Conservation (phyloP, 2,329 filamentous ascomycete genomes). For the Ceratocystiopsis minuta region DNA sequence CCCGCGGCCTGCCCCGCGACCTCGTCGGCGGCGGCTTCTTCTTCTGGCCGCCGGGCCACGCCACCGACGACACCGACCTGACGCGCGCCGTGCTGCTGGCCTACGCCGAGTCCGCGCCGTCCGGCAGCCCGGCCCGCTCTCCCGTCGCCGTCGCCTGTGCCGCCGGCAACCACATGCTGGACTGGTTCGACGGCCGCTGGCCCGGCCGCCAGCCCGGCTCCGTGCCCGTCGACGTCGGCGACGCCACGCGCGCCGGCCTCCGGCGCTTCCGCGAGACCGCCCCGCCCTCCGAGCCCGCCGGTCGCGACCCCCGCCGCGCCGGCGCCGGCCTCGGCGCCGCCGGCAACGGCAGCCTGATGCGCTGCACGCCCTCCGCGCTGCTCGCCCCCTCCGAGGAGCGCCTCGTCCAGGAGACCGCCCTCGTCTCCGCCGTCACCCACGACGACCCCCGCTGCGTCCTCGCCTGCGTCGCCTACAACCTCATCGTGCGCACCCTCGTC, state of each 20-base stretch:
- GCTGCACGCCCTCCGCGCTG: constrained; percentile 26
- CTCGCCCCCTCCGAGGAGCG: constrained; percentile 15
- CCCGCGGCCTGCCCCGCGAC: constrained; percentile 18
- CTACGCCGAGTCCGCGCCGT: constrained; percentile 13
- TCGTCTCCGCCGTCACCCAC: constrained; percentile 23
- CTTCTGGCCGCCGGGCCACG: constrained; percentile 23
- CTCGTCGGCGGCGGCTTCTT: constrained; percentile 28
- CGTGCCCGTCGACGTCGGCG: constrained; percentile 21
- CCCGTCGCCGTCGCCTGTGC: constrained; percentile 15
- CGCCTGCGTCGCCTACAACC: constrained; percentile 23
- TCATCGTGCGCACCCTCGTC: constrained; percentile 18
- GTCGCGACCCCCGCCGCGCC: constrained; percentile 13
- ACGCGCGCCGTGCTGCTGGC: constrained; percentile 26
- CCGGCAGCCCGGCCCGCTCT: not conserved
- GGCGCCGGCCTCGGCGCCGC: constrained; percentile 22
- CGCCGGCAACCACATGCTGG: constrained; percentile 22
- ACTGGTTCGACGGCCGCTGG: constrained; percentile 26
- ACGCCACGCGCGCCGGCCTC: constrained; percentile 20
- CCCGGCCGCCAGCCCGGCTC: constrained; percentile 18
- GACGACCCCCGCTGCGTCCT: constrained; percentile 18
- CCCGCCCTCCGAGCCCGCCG: too few species aligned
- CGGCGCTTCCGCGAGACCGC: constrained; percentile 11
- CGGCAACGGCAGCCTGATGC: constrained; percentile 30
- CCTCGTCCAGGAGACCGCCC: constrained; percentile 16
- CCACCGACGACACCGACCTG: constrained; percentile 30